Conservation (phyloP, 352 stramenopile species). For the Phytophthora capsici region DNA sequence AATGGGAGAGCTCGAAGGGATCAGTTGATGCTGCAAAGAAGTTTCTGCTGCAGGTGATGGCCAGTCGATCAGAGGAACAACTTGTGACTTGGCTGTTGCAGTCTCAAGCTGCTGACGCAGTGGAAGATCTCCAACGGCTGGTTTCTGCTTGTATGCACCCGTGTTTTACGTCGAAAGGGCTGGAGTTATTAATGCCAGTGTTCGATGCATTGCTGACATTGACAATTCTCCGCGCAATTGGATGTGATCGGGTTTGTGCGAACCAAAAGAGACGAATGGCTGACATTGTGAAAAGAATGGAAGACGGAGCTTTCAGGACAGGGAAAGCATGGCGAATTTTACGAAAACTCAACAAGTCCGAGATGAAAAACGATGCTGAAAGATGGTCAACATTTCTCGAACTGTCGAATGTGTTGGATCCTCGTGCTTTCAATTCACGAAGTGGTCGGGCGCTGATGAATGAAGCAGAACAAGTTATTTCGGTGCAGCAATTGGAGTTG, state of each 20-base stretch:
- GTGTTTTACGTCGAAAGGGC: constrained; percentile 8
- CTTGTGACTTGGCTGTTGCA: constrained; percentile 47
- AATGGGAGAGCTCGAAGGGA: constrained; percentile 21
- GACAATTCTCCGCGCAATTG: constrained; percentile 19
- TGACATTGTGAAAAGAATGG: constrained; percentile 7
- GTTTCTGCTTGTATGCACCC: constrained; percentile 10
- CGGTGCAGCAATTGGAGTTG: constrained; percentile 26
- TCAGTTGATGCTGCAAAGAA: background rate
- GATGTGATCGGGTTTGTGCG: constrained; percentile 16
- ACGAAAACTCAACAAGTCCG: constrained; percentile 3
- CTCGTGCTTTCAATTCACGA: constrained; percentile 29
- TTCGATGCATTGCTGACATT: constrained; percentile 19
- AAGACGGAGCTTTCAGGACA: background rate
- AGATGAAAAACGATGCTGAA: background rate
- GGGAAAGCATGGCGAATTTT: constrained; percentile 11
- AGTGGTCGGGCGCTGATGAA: constrained; percentile 29
- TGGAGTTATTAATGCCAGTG: constrained; percentile 8
- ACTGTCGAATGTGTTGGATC: constrained; percentile 25
- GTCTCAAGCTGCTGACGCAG: constrained; percentile 36
- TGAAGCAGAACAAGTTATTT: constrained; percentile 16
- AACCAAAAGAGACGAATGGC: constrained; percentile 10
- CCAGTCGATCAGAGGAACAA: constrained; percentile 33
- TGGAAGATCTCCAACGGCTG: constrained; percentile 24
- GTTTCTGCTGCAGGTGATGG: constrained; percentile 37
- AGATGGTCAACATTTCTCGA: constrained; percentile 32